Evolutionary conservation across 2,329 filamentous ascomycete species (phyloP).

Genomic region (Tolypocladium album): DNA sequence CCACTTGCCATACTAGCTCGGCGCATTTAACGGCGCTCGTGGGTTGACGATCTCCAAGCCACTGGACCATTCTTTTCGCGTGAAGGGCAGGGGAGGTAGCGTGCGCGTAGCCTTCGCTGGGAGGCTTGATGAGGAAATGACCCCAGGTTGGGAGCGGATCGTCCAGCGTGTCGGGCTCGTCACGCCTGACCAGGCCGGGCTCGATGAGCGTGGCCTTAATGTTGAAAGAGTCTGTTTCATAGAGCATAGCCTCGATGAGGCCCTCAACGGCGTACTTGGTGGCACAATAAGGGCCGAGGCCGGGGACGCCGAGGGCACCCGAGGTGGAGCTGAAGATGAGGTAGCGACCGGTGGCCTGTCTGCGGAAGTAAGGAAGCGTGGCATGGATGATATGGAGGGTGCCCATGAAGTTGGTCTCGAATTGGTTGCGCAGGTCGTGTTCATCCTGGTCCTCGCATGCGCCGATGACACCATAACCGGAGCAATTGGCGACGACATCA

Average conservation of each 20-base stretch:
- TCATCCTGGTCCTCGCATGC: conserved; percentile 96
- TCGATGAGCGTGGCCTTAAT: conserved; percentile 92
- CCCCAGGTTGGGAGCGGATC: conserved; percentile 70
- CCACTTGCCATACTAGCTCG: conserved; percentile 88
- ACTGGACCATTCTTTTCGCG: conserved; percentile 83
- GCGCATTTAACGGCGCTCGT: conserved; percentile 88
- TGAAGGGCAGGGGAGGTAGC: conserved; percentile 77
- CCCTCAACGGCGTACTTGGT: conserved; percentile 97
- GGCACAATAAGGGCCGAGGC: conserved; percentile 87
- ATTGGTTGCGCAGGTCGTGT: conserved; percentile 87
- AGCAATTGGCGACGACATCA: conserved; percentile 88
- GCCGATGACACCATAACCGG: conserved; percentile 89
- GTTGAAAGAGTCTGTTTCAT: conserved; percentile 84
- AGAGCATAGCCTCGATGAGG: conserved; percentile 90
- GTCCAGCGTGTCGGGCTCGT: conserved; percentile 54
- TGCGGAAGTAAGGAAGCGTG: conserved; percentile 77
- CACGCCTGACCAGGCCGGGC: conserved; percentile 76
- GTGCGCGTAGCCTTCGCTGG: conserved; percentile 70
- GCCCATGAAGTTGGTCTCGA: conserved; percentile 96
- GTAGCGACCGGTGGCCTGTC: conserved; percentile 67
- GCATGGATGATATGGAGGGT: conserved; percentile 87
- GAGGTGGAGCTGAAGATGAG: conserved; percentile 91
- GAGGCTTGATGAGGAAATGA: conserved; percentile 82
- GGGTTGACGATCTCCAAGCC: conserved; percentile 86
- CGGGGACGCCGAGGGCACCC: conserved; percentile 86